phyloP scores from a whole-genome alignment of 768 basidiomycete species.

The Xanthoconium stramineum region DNA sequence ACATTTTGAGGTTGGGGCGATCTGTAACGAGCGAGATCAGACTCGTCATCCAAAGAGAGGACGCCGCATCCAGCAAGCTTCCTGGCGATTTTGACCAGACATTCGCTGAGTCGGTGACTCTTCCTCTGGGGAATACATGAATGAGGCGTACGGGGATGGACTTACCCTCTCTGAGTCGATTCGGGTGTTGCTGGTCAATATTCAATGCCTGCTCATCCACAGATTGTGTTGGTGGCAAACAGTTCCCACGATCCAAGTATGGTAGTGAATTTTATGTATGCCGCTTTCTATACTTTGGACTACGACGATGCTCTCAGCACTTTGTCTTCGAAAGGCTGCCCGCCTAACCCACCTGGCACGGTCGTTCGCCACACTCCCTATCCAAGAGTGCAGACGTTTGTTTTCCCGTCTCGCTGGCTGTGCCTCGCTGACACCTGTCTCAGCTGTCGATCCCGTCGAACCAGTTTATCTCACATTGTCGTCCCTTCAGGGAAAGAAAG shows the following conservation, averaged over 20 bases:
- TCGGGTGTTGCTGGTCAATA: conserved; percentile 26
- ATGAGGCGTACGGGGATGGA: conserved; percentile 15
- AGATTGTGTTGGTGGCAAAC: neutral
- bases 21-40: conserved; percentile 25
- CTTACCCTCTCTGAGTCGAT: conserved; percentile 40
- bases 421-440: conserved; percentile 3
- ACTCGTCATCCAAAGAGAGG: conserved; percentile 36
- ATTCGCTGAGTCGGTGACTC: neutral
- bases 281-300: neutral
- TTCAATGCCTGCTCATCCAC: neutral
- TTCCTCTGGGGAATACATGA: neutral
- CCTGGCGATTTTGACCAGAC: conserved; percentile 22
- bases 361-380: conserved; percentile 5
- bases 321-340: neutral
- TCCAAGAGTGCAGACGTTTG: conserved; percentile 17
- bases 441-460: conserved; percentile 38
- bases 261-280: conserved; percentile 6
- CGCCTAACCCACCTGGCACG: conserved; percentile 3
- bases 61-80: conserved; percentile 39
- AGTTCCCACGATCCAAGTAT: conserved; percentile 27
- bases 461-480: conserved; percentile 66
- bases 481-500: conserved; percentile 45
- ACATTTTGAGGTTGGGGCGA: conserved; percentile 48
- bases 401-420: conserved; percentile 4
- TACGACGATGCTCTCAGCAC: conserved; percentile 17